These are phyloP conservation scores for Ceratocystis lukuohia DNA, from an alignment of 2,329 filamentous ascomycete genomes.

Conservation along the genomic window DNA sequence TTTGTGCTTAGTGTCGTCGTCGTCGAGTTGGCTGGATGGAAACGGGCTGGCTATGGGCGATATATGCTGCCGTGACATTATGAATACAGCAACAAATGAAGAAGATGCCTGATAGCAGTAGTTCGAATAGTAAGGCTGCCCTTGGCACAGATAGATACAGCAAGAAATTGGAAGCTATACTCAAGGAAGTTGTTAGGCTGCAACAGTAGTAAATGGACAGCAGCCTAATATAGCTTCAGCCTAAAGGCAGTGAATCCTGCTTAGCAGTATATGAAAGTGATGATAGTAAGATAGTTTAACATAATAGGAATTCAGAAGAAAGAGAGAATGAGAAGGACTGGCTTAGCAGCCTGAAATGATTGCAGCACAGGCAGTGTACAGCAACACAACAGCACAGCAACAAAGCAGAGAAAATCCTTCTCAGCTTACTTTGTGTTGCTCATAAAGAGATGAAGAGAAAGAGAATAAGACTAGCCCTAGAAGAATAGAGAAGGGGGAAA, in stretches of 20 bases:
- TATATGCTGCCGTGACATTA: neutral
- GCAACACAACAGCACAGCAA: no score
- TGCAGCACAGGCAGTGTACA: neutral
- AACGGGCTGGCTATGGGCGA: neutral
- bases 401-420: neutral
- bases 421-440: neutral
- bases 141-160: neutral
- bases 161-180: neutral
- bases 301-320: slow-evolving; percentile 6
- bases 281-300: slow-evolving; percentile 1
- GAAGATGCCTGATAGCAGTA: no score
- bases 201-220: neutral
- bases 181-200: neutral
- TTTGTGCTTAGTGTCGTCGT: neutral
- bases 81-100: neutral
- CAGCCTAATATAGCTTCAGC: neutral
- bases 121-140: neutral
- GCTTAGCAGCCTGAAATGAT: neutral
- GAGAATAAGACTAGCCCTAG: neutral
- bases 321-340: neutral
- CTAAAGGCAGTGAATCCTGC: neutral
- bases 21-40: neutral
- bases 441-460: neutral
- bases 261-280: slow-evolving; percentile 1
- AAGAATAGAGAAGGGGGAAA: neutral